Evolutionary conservation across 225 moss, liverwort and hornwort species (phyloP).

Genomic region (Marchantia paleacea): DNA sequence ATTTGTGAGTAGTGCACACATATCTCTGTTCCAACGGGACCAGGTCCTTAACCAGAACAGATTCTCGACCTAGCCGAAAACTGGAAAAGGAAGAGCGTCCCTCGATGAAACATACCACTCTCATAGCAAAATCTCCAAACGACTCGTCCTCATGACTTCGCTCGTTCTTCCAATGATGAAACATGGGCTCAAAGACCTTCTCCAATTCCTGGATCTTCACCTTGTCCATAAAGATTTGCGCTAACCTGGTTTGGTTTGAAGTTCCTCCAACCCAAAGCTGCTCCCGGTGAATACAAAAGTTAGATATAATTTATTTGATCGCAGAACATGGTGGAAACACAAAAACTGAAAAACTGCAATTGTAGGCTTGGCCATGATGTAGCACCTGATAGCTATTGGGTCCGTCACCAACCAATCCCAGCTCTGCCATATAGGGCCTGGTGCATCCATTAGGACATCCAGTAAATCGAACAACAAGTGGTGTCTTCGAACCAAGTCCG

Average conservation of each 20-base stretch:
- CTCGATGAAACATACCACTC: conserved; percentile 46
- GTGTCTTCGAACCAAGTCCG: conserved; percentile 52
- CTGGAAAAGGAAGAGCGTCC: not conserved
- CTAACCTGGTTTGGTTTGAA: conserved; percentile 78
- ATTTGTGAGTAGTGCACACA: too few relatives aligned
- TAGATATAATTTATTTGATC: not conserved
- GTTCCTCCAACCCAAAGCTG: conserved; percentile 80
- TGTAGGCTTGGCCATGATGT: not conserved
- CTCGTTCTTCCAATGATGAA: conserved; percentile 62
- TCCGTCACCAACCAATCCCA: conserved; percentile 83
- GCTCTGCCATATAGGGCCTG: conserved; percentile 87
- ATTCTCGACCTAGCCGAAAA: too few relatives aligned
- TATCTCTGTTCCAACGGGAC: too few relatives aligned
- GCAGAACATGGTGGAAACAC: not conserved
- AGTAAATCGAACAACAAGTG: conserved; percentile 76
- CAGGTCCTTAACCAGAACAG: too few relatives aligned
- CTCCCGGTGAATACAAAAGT: not conserved
- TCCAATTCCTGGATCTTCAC: conserved; percentile 81
- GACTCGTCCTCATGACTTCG: conserved; percentile 55
- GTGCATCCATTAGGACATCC: conserved; percentile 93
- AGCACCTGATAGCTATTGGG: conserved; percentile 87
- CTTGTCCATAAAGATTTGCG: conserved; percentile 63
- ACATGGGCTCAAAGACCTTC: conserved; percentile 67
- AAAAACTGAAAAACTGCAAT: not conserved
- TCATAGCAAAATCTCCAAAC: conserved; percentile 71